These are phyloP conservation scores for Fusarium coffeatum DNA, from an alignment of 2,329 filamentous ascomycete genomes.

Conservation along the genomic window DNA sequence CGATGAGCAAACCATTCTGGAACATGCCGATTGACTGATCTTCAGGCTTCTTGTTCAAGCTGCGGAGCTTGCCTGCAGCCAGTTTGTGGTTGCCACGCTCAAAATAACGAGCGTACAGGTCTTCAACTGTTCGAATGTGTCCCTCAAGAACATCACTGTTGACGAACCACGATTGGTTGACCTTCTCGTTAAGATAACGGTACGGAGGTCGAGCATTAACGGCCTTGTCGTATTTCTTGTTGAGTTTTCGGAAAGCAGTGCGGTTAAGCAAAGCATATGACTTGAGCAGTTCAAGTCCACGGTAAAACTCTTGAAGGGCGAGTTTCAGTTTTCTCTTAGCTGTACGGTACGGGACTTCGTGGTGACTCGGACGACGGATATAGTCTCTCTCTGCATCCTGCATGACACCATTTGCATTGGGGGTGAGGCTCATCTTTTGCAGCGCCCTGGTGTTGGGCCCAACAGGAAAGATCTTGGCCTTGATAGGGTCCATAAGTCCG, in stretches of 20 bases:
- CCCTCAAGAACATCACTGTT: constrained; percentile 86
- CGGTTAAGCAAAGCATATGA: constrained; percentile 90
- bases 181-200: constrained; percentile 90
- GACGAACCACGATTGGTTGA: constrained; percentile 91
- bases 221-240: constrained; percentile 98
- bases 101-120: constrained; percentile 94
- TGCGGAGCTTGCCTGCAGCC: constrained; percentile 86
- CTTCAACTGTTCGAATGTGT: constrained; percentile 84
- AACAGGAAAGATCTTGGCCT: constrained; percentile 64
- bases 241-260: constrained; percentile 95
- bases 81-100: constrained; percentile 94
- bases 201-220: constrained; percentile 80
- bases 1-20: constrained; percentile 73
- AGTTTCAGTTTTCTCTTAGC: constrained; percentile 93
- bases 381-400: constrained; percentile 60
- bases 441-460: constrained; percentile 72
- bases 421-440: constrained; percentile 65
- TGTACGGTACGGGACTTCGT: constrained; percentile 81
- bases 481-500: constrained; percentile 65
- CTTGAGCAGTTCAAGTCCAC: constrained; percentile 90
- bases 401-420: constrained; percentile 51
- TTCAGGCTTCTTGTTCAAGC: constrained; percentile 69
- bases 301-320: constrained; percentile 92
- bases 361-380: constrained; percentile 58
- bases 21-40: constrained; percentile 70